phyloP scores from a whole-genome alignment of 2,329 filamentous ascomycete species.

The Hypoxylon sp. region DNA sequence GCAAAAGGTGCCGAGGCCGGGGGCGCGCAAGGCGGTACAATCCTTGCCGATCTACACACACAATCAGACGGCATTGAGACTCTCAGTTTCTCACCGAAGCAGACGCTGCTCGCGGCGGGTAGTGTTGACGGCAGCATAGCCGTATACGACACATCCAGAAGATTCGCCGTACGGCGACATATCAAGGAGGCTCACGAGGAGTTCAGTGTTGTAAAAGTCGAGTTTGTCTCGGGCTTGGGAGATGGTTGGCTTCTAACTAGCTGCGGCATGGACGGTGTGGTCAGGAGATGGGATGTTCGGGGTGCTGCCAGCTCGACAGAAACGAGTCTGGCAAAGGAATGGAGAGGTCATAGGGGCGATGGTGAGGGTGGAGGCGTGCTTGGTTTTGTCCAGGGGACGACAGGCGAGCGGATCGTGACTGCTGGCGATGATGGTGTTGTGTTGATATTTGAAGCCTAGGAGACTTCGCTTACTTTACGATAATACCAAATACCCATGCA shows the following conservation, averaged over 20 bases:
- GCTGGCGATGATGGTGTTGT: slow-evolving; percentile 88
- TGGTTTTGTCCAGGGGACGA: slow-evolving; percentile 87
- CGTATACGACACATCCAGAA: slow-evolving; percentile 87
- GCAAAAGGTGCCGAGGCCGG: slow-evolving; percentile 59
- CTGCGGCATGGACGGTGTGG: slow-evolving; percentile 91
- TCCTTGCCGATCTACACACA: slow-evolving; percentile 86
- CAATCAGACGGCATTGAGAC: slow-evolving; percentile 85
- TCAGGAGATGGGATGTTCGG: slow-evolving; percentile 88
- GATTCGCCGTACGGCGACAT: slow-evolving; percentile 87
- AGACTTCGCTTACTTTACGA: slow-evolving; percentile 1
- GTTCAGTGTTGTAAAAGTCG: slow-evolving; percentile 92
- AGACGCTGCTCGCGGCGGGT: slow-evolving; percentile 71
- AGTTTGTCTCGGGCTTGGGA: slow-evolving; percentile 76
- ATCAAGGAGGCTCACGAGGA: slow-evolving; percentile 88
- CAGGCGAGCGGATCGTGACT: slow-evolving; percentile 82
- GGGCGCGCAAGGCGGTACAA: slow-evolving; percentile 65
- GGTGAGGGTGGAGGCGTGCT: slow-evolving; percentile 90
- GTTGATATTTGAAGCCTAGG: slow-evolving; percentile 74
- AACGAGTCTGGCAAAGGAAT: slow-evolving; percentile 84
- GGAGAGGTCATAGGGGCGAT: slow-evolving; percentile 88
- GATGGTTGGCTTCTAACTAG: slow-evolving; percentile 82
- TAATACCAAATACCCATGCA: background rate
- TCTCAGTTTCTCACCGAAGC: slow-evolving; percentile 69
- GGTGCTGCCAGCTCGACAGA: slow-evolving; percentile 64
- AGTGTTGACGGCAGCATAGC: slow-evolving; percentile 84